Evolutionary conservation across 495 filamentous ascomycete genomes (phyloP).

Genomic region (Platismatia glauca): DNA sequence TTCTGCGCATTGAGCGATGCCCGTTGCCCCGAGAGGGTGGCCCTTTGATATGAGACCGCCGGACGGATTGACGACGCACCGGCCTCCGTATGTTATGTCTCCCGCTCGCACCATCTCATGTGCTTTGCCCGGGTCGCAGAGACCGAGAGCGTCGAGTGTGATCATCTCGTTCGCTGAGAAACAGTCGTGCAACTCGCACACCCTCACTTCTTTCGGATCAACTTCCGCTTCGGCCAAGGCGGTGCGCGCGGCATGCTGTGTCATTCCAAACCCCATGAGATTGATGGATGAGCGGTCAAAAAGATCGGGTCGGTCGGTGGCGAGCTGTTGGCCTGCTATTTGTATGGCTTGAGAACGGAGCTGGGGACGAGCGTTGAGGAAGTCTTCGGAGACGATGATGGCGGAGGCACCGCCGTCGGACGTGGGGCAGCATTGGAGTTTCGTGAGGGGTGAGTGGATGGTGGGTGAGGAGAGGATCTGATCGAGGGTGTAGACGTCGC

Average conservation of each 20-base stretch:
- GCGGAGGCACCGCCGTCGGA: constrained; percentile 87
- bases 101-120: constrained; percentile 84
- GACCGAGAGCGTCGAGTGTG: constrained; percentile 74
- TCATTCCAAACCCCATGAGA: constrained; percentile 75
- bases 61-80: constrained; percentile 82
- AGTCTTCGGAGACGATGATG: constrained; percentile 79
- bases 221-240: constrained; percentile 71
- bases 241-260: constrained; percentile 46
- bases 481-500: constrained; percentile 79
- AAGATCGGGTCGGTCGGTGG: constrained; percentile 66
- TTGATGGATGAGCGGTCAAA: constrained; percentile 76
- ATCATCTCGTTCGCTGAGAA: constrained; percentile 95
- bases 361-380: constrained; percentile 79
- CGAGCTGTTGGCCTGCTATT: constrained; percentile 82
- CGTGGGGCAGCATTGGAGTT: constrained; percentile 78
- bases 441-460: constrained; percentile 74
- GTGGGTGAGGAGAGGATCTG: constrained; percentile 69
- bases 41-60: constrained; percentile 94
- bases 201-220: constrained; percentile 59
- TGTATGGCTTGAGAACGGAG: constrained; percentile 68
- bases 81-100: constrained; percentile 87
- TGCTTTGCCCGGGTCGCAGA: constrained; percentile 71
- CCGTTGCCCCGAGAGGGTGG: constrained; percentile 87
- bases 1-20: constrained; percentile 91
- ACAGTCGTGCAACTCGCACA: constrained; percentile 94